phyloP scores from a whole-genome alignment of 2,329 filamentous ascomycete species.

The Hypoxylon sp. region DNA sequence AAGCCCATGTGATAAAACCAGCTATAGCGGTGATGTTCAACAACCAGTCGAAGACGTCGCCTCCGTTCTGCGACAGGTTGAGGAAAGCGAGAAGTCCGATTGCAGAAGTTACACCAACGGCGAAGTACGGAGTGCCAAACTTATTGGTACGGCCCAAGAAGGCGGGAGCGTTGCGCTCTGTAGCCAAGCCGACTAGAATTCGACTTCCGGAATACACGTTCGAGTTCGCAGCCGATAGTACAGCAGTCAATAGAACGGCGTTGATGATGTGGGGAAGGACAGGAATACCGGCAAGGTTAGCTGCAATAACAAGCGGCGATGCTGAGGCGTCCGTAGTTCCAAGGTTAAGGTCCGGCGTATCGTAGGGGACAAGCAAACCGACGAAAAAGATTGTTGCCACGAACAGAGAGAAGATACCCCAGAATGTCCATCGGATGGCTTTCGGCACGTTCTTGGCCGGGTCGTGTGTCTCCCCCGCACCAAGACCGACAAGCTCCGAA shows the following conservation, averaged over 20 bases:
- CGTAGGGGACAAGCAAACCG: conserved; percentile 73
- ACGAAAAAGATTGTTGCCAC: conserved; percentile 73
- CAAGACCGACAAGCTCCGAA: conserved; percentile 78
- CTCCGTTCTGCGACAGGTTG: conserved; percentile 67
- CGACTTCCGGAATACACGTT: conserved; percentile 78
- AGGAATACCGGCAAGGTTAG: conserved; percentile 67
- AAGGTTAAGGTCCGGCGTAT: conserved; percentile 62
- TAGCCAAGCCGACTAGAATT: conserved; percentile 71
- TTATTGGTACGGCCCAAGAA: conserved; percentile 68
- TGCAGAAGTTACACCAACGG: conserved; percentile 64
- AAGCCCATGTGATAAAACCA: conserved; percentile 75
- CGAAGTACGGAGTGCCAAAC: conserved; percentile 68
- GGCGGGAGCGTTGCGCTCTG: conserved; percentile 68
- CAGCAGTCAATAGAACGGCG: conserved; percentile 78
- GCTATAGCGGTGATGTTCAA: conserved; percentile 75
- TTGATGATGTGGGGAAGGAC: conserved; percentile 77
- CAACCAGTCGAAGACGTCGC: conserved; percentile 75
- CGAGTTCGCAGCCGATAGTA: conserved; percentile 80
- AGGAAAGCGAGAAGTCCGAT: conserved; percentile 73
- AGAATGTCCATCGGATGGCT: conserved; percentile 79
- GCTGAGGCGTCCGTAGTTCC: conserved; percentile 66
- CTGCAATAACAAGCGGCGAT: conserved; percentile 71
- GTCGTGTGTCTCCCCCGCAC: conserved; percentile 79
- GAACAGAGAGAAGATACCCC: conserved; percentile 76
- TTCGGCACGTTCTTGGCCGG: conserved; percentile 75